Conservation (phyloP, 345 rosid species). For the Cardamine occulta region DNA sequence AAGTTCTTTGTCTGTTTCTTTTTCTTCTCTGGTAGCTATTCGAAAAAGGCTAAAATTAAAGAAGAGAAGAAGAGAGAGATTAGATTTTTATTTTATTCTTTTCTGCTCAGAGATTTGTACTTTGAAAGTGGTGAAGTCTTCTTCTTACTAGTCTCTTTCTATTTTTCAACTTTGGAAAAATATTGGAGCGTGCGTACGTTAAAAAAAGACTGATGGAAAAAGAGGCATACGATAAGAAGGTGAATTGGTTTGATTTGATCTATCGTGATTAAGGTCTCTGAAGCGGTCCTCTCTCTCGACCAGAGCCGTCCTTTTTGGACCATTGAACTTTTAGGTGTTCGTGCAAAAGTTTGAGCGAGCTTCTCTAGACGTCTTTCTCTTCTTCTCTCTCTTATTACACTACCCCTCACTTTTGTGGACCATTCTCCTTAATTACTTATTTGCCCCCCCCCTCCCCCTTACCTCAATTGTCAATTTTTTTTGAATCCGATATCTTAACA, state of each 20-base stretch:
- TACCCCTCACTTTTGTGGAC: conserved; percentile 36
- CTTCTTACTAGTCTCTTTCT: conserved; percentile 26
- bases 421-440: neutral
- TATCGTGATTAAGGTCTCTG: conserved; percentile 30
- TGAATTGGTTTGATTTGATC: conserved; percentile 36
- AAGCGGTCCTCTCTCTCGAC: conserved; percentile 36
- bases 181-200: conserved; percentile 37
- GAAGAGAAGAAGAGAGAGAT: neutral
- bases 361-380: conserved; percentile 48
- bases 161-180: conserved; percentile 17
- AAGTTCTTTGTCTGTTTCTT: conserved; percentile 9
- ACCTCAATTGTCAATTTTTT: conserved; percentile 7
- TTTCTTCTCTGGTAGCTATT: neutral
- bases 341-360: conserved; percentile 46
- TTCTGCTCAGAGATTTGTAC: conserved; percentile 20
- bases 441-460: conserved; percentile 2
- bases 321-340: conserved; percentile 48
- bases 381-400: conserved; percentile 5
- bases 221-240: conserved; percentile 42
- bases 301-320: conserved; percentile 45
- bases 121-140: conserved; percentile 17
- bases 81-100: neutral
- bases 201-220: conserved; percentile 4
- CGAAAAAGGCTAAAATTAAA: neutral
- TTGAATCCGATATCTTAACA: neutral